Percentiles rank a stretch among this genome's conserved stretches.
phyloP scores from a whole-genome alignment of 768 basidiomycete genomes.

The Rhodosporidiobolus sp. region DNA sequence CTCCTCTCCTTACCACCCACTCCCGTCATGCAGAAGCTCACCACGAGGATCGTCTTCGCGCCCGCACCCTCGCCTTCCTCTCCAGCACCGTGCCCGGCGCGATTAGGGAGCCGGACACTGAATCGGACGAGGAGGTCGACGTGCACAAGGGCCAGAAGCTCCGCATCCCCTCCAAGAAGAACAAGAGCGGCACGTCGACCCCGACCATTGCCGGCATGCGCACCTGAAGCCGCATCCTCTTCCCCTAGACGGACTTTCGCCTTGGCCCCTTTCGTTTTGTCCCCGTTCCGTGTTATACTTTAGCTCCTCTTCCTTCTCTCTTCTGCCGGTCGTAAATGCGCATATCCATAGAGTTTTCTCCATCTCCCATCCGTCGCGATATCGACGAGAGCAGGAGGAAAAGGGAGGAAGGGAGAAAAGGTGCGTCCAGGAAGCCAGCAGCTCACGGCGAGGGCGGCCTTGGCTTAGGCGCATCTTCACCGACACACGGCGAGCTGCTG shows the following conservation, averaged over 20 bases:
- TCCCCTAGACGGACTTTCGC: background rate
- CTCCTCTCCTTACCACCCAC: no score
- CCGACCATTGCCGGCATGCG: slow-evolving; percentile 11
- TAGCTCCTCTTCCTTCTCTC: background rate
- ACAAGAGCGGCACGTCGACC: slow-evolving; percentile 1
- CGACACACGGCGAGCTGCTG: no score
- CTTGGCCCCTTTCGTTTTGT: background rate
- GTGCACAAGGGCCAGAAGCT: slow-evolving; percentile 18
- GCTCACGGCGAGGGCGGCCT: no score
- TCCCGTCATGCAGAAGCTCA: no score
- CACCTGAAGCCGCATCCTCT: background rate
- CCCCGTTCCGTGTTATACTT: no score
- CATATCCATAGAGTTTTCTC: no score
- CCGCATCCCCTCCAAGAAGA: slow-evolving; percentile 25
- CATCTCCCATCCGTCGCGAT: no score
- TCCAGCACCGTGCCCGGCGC: slow-evolving; percentile 31
- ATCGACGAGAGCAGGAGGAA: no score
- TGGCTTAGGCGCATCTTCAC: no score
- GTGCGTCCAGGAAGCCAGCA: no score
- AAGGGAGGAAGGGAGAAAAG: no score
- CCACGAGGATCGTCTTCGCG: no score
- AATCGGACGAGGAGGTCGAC: slow-evolving; percentile 29
- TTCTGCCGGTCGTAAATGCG: background rate
- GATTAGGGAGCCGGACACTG: slow-evolving; percentile 36
- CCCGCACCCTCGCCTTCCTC: slow-evolving; percentile 40